Conservation (phyloP, 805 yeast genomes). For the Cyberlindnera suaveolens region DNA sequence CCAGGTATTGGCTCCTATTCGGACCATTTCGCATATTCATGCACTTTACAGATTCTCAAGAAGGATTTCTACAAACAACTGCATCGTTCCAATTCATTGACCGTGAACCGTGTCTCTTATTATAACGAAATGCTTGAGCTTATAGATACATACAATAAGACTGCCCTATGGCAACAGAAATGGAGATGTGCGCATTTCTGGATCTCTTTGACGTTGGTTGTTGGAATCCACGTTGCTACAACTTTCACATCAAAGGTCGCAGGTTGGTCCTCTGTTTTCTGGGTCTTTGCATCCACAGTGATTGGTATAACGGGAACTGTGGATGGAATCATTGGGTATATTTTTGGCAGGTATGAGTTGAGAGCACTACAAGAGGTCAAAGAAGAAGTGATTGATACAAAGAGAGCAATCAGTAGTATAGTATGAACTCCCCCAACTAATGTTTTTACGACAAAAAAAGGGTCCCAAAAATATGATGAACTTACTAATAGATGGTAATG, state of each 20-base stretch:
- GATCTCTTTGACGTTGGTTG: constrained; percentile 41
- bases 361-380: constrained; percentile 74
- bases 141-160: constrained; percentile 42
- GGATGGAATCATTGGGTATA: constrained; percentile 70
- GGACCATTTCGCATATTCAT: constrained; percentile 84
- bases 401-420: neutral
- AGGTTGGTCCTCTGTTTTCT: constrained; percentile 62
- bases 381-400: constrained; percentile 48
- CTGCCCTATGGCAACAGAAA: constrained; percentile 49
- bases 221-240: constrained; percentile 49
- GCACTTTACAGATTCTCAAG: constrained; percentile 30
- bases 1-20: constrained; percentile 73
- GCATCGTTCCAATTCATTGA: constrained; percentile 4
- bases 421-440: neutral
- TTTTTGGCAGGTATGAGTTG: constrained; percentile 76
- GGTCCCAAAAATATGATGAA: neutral
- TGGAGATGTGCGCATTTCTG: constrained; percentile 67
- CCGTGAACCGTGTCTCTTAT: constrained; percentile 9
- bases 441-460: neutral
- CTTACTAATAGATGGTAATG: too few relatives aligned
- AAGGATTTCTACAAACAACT: neutral
- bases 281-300: constrained; percentile 48
- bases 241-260: constrained; percentile 51
- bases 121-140: constrained; percentile 46
- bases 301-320: constrained; percentile 61